These are phyloP conservation scores for Alternaria hordeiaustralica DNA, from an alignment of 2,329 filamentous ascomycete genomes.

Conservation along the genomic window DNA sequence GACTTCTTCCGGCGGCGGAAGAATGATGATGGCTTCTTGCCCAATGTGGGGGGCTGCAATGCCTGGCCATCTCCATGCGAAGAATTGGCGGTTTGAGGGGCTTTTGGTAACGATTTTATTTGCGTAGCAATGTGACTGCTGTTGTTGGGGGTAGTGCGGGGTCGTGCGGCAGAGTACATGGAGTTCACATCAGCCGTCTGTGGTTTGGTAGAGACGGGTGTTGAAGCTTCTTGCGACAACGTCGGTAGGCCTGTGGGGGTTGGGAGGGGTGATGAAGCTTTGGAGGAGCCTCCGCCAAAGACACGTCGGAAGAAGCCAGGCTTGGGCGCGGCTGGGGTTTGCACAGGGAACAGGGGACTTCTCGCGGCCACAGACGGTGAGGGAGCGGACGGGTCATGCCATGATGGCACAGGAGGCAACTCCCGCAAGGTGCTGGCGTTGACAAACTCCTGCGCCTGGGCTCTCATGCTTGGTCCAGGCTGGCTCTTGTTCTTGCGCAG, in stretches of 20 bases:
- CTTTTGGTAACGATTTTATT: constrained; percentile 51
- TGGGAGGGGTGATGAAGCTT: constrained; percentile 50
- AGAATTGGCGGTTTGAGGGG: constrained; percentile 35
- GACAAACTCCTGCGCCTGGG: constrained; percentile 57
- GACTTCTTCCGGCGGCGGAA: constrained; percentile 95
- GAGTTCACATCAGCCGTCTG: constrained; percentile 37
- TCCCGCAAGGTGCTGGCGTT: constrained; percentile 53
- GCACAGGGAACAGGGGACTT: constrained; percentile 52
- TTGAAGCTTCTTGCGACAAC: constrained; percentile 23
- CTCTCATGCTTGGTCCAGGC: constrained; percentile 51
- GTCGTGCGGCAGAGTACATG: constrained; percentile 40
- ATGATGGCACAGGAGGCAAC: constrained; percentile 53
- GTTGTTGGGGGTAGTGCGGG: constrained; percentile 50
- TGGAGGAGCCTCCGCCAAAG: constrained; percentile 73
- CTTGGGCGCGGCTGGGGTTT: constrained; percentile 62
- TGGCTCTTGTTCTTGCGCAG: constrained; percentile 52
- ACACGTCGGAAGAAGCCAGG: constrained; percentile 93
- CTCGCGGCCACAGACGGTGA: constrained; percentile 61
- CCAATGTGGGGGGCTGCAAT: constrained; percentile 56
- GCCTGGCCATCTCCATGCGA: constrained; percentile 31
- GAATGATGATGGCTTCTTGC: constrained; percentile 94
- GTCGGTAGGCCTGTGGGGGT: constrained; percentile 22
- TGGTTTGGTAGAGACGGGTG: constrained; percentile 24
- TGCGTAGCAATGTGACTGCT: constrained; percentile 56
- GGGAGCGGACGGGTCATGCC: constrained; percentile 58